Base-by-base conservation (phyloP, 2,329 filamentous ascomycete species). In the Domatiomyces catenatus region DNA sequence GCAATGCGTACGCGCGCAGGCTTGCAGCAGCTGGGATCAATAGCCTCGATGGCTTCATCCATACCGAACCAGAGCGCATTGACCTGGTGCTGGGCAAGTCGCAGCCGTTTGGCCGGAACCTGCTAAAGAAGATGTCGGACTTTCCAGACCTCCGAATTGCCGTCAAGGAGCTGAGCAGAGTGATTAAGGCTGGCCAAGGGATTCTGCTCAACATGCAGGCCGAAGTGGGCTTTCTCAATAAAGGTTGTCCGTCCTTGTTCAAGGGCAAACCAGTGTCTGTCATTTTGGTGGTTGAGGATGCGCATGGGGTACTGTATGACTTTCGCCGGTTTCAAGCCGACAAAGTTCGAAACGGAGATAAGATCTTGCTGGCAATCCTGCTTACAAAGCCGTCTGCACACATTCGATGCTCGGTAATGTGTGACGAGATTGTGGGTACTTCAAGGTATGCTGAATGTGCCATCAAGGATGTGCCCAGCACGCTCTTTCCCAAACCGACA, bases 1-100 rank as follows among this genome's bases (percentile, higher is more conserved):
- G 92, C 0, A 71, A 79, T 3, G 85, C 81, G 1, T 76, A 78
- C n/a, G 80, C 86, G 56, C 76, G 83, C 39, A 92, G 84, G 63
- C 74, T 96, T 44, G 75, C 79, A 2, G 74, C 75, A 42, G 80
- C 79, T n/a, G 80, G 81, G 0, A 76, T 96, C 49, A 78, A 71
- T 24, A 84, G 72, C 4, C 79, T 96, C 5, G 76, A 83, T 43
- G 75, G 78, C n/a, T 70, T 98, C 10, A 77, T 81, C 15, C 67
- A 65, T 5, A 73, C 79, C 12, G 82, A 90, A 36, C 72, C 82
- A 22, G 76, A 80, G 49, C 75, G 79, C 22, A 86, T 98, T 48
- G 90, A 96, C 60, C 75, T 80, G 46, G 68, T 87, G 20, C 65
- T 94, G 46, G 83, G 80, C 55, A 82, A 83, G 49, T 87, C 94